Evolutionary conservation across 352 stramenopile species (phyloP).

Genomic region (Phytopythium kandeliae): DNA sequence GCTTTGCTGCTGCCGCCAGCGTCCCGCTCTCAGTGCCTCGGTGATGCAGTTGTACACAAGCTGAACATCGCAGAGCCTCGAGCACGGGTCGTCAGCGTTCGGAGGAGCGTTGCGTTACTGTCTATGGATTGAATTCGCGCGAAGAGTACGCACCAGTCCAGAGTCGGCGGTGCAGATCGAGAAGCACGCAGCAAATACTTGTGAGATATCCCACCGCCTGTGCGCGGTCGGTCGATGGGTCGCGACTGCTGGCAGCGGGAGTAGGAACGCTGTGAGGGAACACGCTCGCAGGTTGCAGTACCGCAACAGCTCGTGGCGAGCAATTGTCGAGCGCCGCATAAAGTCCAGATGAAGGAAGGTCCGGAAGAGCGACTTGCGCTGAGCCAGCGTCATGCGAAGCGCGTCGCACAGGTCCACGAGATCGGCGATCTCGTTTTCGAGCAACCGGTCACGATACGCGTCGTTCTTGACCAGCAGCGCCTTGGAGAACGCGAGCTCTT

Average conservation of each 20-base stretch:
- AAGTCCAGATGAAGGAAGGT: slow-evolving; percentile 61
- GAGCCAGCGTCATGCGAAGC: slow-evolving; percentile 35
- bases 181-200: slow-evolving; percentile 46
- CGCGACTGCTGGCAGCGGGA: slow-evolving; percentile 22
- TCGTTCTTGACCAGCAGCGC: slow-evolving; percentile 46
- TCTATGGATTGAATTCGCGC: not conserved
- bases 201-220: slow-evolving; percentile 53
- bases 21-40: slow-evolving; percentile 9
- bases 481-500: slow-evolving; percentile 38
- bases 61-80: slow-evolving; percentile 7
- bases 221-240: slow-evolving; percentile 27
- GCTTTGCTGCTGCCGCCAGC: not conserved
- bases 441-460: slow-evolving; percentile 53
- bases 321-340: slow-evolving; percentile 43
- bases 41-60: slow-evolving; percentile 18
- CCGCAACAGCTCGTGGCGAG: slow-evolving; percentile 42
- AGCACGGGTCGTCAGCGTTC: not conserved
- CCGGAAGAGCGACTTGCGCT: slow-evolving; percentile 56
- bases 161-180: slow-evolving; percentile 50
- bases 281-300: slow-evolving; percentile 45
- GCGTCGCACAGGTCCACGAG: slow-evolving; percentile 52
- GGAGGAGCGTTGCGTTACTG: too few species aligned
- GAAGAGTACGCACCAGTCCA: slow-evolving; percentile 11
- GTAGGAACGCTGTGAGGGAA: slow-evolving; percentile 22
- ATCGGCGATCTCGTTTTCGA: slow-evolving; percentile 51